These are phyloP conservation scores for Schizophyllum amplum DNA, from an alignment of 1,284 basidiomycete genomes.

Conservation along the genomic window DNA sequence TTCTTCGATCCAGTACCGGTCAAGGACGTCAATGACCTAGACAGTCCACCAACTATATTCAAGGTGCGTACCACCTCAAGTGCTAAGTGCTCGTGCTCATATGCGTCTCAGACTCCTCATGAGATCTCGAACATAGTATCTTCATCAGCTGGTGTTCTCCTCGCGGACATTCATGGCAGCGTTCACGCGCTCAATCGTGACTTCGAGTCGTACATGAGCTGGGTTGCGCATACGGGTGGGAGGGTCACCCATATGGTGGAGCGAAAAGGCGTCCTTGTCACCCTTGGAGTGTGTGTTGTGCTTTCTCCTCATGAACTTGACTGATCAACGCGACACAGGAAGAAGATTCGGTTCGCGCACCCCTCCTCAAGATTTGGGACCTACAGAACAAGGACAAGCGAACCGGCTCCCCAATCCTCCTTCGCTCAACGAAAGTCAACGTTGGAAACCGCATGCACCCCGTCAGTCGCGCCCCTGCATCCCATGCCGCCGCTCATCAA, in stretches of 20 bases:
- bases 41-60: constrained; percentile 68
- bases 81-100: not conserved
- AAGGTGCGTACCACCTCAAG: constrained; percentile 36
- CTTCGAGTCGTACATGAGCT: constrained; percentile 58
- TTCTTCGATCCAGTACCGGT: constrained; percentile 74
- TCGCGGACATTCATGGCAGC: constrained; percentile 79
- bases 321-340: constrained; percentile 42
- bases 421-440: constrained; percentile 76
- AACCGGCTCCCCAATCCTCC: constrained; percentile 54
- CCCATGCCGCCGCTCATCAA: constrained; percentile 3
- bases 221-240: constrained; percentile 71
- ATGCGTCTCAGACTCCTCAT: constrained; percentile 39
- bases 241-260: constrained; percentile 83
- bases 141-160: constrained; percentile 56
- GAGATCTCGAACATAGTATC: constrained; percentile 65
- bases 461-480: constrained; percentile 32
- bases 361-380: constrained; percentile 88
- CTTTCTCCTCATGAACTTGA: constrained; percentile 3
- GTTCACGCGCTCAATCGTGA: constrained; percentile 69
- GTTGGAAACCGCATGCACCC: constrained; percentile 75
- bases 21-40: constrained; percentile 74
- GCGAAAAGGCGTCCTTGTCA: constrained; percentile 70
- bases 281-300: constrained; percentile 65
- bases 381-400: constrained; percentile 70
- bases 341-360: constrained; percentile 66